These are phyloP conservation scores for maize (Zea mays) DNA, from an alignment of 176 grass and related monocot species.

Conservation along the genomic window Zm-B73-REFERENCE-NAM-5.0 NC_050102.1:185580001-185580500, in stretches of 20 bases:
- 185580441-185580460: constrained; percentile 28
- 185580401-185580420: not conserved
- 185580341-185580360: not conserved
- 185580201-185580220: not conserved
- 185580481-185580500: constrained; percentile 1
- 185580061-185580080: not conserved
- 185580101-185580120: not conserved
- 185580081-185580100: not conserved
- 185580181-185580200: not conserved
- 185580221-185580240: not conserved
- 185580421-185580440: not conserved
- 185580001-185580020: no score
- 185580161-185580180: no score
- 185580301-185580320: not conserved
- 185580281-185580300: not conserved
- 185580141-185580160: no score
- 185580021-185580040: no score
- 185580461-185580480: constrained; percentile 29
- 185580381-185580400: not conserved
- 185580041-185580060: no score
- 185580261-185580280: not conserved
- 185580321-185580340: not conserved
- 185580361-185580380: constrained; percentile 1
- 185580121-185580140: not conserved
- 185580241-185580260: not conserved